phyloP scores from a whole-genome alignment of 2,329 filamentous ascomycete species.

The Arthrobotrys entomopaga region DNA sequence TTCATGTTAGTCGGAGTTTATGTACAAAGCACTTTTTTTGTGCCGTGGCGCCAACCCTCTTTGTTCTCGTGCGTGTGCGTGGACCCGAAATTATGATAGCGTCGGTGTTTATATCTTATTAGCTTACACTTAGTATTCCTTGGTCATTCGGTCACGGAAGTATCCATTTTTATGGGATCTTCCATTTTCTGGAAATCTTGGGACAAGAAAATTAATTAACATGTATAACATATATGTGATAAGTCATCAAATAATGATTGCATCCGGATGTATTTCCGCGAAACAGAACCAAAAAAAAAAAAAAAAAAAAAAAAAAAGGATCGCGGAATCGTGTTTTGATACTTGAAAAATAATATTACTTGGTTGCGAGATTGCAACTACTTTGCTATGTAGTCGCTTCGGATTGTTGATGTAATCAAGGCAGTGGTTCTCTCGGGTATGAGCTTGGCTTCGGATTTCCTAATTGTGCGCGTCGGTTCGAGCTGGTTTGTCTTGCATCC shows the following conservation, averaged over 20 bases:
- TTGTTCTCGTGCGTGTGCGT: too few relatives aligned
- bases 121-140: too few relatives aligned
- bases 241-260: constrained; percentile 50
- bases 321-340: constrained; percentile 30
- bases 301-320: constrained; percentile 11
- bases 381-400: not conserved
- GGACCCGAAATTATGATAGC: not conserved
- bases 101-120: constrained; percentile 19
- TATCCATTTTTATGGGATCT: not conserved
- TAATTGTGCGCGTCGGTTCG: not conserved
- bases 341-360: constrained; percentile 3
- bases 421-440: too few relatives aligned
- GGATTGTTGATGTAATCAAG: constrained; percentile 20
- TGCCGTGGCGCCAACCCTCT: not conserved
- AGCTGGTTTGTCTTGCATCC: constrained; percentile 15
- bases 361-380: not conserved
- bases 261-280: constrained; percentile 13
- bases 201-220: constrained; percentile 18
- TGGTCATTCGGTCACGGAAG: too few relatives aligned
- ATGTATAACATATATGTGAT: constrained; percentile 16
- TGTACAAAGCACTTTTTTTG: not conserved
- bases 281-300: constrained; percentile 8
- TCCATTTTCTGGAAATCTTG: constrained; percentile 18
- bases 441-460: constrained; percentile 2
- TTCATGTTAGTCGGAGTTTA: constrained; percentile 16